These are phyloP conservation scores for Mallotus japonicus DNA, from an alignment of 441 rosid genomes.

Conservation along the genomic window DNA sequence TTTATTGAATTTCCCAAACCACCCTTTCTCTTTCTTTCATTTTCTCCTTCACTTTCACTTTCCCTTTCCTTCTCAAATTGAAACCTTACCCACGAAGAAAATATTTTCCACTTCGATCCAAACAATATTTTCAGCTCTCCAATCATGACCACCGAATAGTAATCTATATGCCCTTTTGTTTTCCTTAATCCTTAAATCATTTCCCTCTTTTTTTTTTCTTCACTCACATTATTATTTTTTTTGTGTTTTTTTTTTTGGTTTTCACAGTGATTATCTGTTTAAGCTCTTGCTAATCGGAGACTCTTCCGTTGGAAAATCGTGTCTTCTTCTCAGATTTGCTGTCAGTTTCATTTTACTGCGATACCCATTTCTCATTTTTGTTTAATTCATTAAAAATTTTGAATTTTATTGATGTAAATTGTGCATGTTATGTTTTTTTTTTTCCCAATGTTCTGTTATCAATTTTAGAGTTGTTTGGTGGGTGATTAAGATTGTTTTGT, in stretches of 20 bases:
- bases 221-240: neutral
- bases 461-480: neutral
- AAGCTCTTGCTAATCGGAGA: slow-evolving; percentile 84
- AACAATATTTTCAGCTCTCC: neutral
- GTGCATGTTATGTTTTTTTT: neutral
- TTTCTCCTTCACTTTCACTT: neutral
- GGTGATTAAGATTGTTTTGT: too few species aligned
- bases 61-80: slow-evolving; percentile 5
- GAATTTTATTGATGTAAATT: neutral
- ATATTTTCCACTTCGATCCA: slow-evolving; percentile 25
- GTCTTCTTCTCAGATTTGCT: slow-evolving; percentile 80
- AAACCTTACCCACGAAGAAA: neutral
- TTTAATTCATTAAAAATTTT: neutral
- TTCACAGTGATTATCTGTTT: slow-evolving; percentile 68
- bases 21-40: too few species aligned
- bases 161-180: slow-evolving; percentile 13
- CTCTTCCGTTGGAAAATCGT: slow-evolving; percentile 86
- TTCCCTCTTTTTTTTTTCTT: neutral
- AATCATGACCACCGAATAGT: slow-evolving; percentile 84
- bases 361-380: neutral
- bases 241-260: neutral
- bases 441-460: neutral
- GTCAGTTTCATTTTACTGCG: slow-evolving; percentile 36
- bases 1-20: too few species aligned
- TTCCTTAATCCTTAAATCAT: neutral